Conservation (phyloP, 306 rosid genomes). For the Albizia julibrissin region DNA sequence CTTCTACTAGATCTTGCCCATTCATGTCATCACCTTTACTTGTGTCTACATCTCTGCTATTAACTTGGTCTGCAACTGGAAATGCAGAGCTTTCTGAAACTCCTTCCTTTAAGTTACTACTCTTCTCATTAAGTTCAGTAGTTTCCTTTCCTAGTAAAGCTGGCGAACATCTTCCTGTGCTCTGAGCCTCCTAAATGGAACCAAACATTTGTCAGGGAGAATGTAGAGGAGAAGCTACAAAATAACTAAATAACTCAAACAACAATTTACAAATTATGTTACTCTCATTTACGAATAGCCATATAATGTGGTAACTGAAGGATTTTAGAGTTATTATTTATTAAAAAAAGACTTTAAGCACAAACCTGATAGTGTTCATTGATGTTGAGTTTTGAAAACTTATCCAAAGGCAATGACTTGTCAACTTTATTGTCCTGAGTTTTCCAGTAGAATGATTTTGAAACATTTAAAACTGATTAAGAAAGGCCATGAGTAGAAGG, state of each 20-base stretch:
- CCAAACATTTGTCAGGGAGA: constrained; percentile 44
- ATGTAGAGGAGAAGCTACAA: constrained; percentile 22
- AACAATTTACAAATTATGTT: constrained; percentile 6
- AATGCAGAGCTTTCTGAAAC: constrained; percentile 68
- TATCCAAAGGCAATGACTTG: constrained; percentile 51
- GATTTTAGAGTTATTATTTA: neutral
- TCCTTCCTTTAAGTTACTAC: constrained; percentile 58
- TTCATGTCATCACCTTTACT: constrained; percentile 43
- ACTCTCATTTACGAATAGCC: neutral
- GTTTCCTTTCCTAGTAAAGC: constrained; percentile 44
- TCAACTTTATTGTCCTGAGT: constrained; percentile 49
- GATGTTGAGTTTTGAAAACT: constrained; percentile 54
- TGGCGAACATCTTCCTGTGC: constrained; percentile 49
- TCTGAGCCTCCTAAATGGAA: constrained; percentile 62
- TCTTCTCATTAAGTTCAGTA: constrained; percentile 44
- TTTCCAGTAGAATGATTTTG: constrained; percentile 33
- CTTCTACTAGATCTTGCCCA: constrained; percentile 43
- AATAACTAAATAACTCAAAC: constrained; percentile 23
- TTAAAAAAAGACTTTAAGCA: constrained; percentile 16
- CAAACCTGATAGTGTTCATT: constrained; percentile 48
- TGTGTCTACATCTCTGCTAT: constrained; percentile 41
- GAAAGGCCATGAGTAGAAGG: neutral
- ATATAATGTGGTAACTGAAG: constrained; percentile 2
- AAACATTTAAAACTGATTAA: constrained; percentile 14
- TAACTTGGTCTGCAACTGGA: constrained; percentile 50